A percentile compares a stretch with the other conserved stretches of the same genome.
These are phyloP conservation scores for Naumovozyma dairenensis DNA, from an alignment of 805 yeast genomes.

Conservation along the genomic window DNA sequence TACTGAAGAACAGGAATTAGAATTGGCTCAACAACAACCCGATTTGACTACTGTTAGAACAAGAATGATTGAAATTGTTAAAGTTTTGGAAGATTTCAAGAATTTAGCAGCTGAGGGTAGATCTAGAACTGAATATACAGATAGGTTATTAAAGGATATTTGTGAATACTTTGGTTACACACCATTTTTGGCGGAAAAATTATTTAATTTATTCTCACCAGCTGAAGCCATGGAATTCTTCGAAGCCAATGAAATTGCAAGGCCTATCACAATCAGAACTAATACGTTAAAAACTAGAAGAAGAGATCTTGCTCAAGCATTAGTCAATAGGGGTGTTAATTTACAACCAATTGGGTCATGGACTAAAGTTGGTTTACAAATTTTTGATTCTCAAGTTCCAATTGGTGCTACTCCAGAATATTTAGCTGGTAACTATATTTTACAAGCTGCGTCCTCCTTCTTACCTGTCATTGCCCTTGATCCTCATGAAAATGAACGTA, in stretches of 20 bases:
- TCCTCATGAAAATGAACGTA: conserved; percentile 94
- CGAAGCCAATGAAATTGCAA: conserved; percentile 94
- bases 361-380: conserved; percentile 97
- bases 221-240: conserved; percentile 96
- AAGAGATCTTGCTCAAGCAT: conserved; percentile 88
- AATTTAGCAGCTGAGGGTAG: conserved; percentile 75
- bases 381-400: conserved; percentile 98
- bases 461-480: conserved; percentile 95
- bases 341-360: conserved; percentile 94
- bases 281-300: conserved; percentile 91
- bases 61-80: conserved; percentile 90
- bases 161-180: conserved; percentile 91
- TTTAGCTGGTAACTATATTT: conserved; percentile 91
- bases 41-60: conserved; percentile 80
- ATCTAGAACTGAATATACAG: conserved; percentile 73
- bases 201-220: conserved; percentile 85
- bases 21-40: conserved; percentile 45
- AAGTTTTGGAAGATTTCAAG: conserved; percentile 85
- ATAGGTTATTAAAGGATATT: conserved; percentile 73
- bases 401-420: conserved; percentile 99
- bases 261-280: conserved; percentile 97
- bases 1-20: conserved; percentile 52
- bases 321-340: conserved; percentile 94
- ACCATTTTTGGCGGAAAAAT: conserved; percentile 84
- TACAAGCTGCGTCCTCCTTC: conserved; percentile 97